Evolutionary conservation across 345 rosid species (phyloP).

Genomic region (Moricandia moricandioides): DNA sequence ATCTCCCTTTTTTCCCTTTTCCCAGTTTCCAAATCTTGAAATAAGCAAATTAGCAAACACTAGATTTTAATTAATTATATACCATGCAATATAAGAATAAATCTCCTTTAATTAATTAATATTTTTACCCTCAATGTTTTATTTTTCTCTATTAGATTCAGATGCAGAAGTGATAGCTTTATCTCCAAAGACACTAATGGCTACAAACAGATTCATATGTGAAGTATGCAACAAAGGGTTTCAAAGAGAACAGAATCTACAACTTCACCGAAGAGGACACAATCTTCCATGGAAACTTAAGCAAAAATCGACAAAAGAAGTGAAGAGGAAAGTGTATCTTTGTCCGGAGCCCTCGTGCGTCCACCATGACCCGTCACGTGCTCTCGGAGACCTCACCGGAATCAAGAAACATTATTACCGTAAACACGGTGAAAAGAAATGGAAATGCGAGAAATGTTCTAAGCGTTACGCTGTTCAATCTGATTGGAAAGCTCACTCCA

Average conservation of each 20-base stretch:
- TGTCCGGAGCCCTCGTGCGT: conserved; percentile 89
- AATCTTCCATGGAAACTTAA: conserved; percentile 80
- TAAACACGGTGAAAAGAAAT: conserved; percentile 80
- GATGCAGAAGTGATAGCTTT: conserved; percentile 86
- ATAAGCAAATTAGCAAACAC: conserved; percentile 31
- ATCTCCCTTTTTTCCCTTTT: conserved; percentile 12
- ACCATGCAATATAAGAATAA: conserved; percentile 27
- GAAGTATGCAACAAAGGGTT: conserved; percentile 89
- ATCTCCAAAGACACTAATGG: conserved; percentile 83
- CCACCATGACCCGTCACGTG: conserved; percentile 79
- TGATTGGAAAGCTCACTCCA: conserved; percentile 87
- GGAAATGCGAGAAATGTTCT: conserved; percentile 86
- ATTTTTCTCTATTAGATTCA: conserved; percentile 53
- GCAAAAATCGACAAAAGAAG: conserved; percentile 74
- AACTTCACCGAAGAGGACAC: conserved; percentile 90
- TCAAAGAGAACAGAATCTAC: conserved; percentile 81
- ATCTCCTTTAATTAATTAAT: not conserved
- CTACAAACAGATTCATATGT: conserved; percentile 82
- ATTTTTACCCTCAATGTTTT: not conserved
- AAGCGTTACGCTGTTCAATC: conserved; percentile 79
- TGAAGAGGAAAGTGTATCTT: conserved; percentile 72
- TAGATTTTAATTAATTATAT: conserved; percentile 10
- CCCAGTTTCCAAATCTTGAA: conserved; percentile 21
- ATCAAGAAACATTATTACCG: conserved; percentile 74
- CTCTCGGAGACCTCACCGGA: conserved; percentile 88